A percentile compares a stretch with the other conserved stretches of the same genome.
These are phyloP conservation scores for Phaseolus coccineus DNA, from an alignment of 331 rosid genomes.

Conservation along the genomic window DNA sequence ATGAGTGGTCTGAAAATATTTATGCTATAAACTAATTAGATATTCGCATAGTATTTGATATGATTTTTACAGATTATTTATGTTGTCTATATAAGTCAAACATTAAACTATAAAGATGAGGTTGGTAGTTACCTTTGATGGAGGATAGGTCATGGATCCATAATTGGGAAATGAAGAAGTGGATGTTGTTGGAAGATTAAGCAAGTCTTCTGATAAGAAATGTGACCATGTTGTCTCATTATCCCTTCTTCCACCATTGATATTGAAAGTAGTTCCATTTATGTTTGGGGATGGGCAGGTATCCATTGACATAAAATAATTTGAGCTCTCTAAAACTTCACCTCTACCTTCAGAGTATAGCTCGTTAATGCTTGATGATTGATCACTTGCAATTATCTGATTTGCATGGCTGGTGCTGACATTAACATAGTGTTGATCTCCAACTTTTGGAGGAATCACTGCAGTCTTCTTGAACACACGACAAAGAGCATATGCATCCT, in stretches of 20 bases:
- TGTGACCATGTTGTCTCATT: constrained; percentile 58
- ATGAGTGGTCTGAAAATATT: too few relatives aligned
- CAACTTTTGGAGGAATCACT: constrained; percentile 64
- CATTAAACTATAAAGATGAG: too few relatives aligned
- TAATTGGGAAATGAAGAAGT: constrained; percentile 57
- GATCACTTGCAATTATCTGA: constrained; percentile 59
- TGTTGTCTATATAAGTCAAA: too few relatives aligned
- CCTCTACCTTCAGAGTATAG: constrained; percentile 82
- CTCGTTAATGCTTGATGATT: constrained; percentile 77
- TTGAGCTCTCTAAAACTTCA: constrained; percentile 73
- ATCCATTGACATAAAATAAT: constrained; percentile 57
- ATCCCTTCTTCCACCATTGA: constrained; percentile 53
- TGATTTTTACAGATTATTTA: too few relatives aligned
- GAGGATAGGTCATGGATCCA: constrained; percentile 67
- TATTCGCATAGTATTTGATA: too few relatives aligned
- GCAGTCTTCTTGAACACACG: constrained; percentile 86
- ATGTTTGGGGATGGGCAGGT: constrained; percentile 41
- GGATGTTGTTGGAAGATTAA: constrained; percentile 54
- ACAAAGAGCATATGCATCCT: constrained; percentile 98
- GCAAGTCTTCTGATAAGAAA: constrained; percentile 59
- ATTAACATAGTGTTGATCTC: constrained; percentile 57
- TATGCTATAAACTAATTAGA: too few relatives aligned
- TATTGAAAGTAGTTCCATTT: constrained; percentile 36
- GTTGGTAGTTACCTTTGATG: constrained; percentile 61
- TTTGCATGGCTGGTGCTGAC: constrained; percentile 51